Evolutionary conservation across 768 basidiomycete species (phyloP), one percentile per base, ranked within the genome.

Genomic region (Lepiota venenata): DNA sequence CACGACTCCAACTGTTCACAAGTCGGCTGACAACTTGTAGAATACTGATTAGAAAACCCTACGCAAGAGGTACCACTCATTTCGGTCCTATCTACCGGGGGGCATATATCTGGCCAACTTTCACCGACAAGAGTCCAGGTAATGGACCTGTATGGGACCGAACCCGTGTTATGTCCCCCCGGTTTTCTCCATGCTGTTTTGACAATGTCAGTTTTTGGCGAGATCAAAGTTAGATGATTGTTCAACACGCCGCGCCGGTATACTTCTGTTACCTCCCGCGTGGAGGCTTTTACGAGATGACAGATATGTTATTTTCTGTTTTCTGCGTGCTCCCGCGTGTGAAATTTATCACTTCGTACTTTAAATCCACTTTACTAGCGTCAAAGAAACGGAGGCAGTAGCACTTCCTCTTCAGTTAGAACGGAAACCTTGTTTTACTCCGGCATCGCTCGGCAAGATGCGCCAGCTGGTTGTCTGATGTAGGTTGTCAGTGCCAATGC

Each of bases 131-230:
- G 42, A 36, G 40, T 25, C 18, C 6, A 43, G 42, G 21, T 21
- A 35, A 21, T 12, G 6, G 16, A 35, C 27, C 7, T 14, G 21
- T 35, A 32, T 21, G 21, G 46, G 14, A 47, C 20, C 4, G n/a
- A 47, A 32, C 6, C 35, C 7, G 32, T 15, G 36, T 32, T 32
- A 35, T 16, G 15, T 36, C 36, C 21, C 32, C 40, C 32, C 50
- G 20, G 11, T 3, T 35, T 50, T 44, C 41, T 32, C 50, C 50
- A 52, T 43, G 40, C 42, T 42, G 40, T 25, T 51, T 29, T 42
- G 50, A 51, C 41, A 36, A 52, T 27, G 9, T 35, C 32, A 43
- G 27, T 38, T 50, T 32, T 42, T 50, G 25, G 49, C 40, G 49
- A 50, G 49, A 50, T 43, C 29, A n/a, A 43, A 45, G 15, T 5